Evolutionary conservation across 495 filamentous ascomycete species (phyloP).

Genomic region (Cercophora newfieldiana): DNA sequence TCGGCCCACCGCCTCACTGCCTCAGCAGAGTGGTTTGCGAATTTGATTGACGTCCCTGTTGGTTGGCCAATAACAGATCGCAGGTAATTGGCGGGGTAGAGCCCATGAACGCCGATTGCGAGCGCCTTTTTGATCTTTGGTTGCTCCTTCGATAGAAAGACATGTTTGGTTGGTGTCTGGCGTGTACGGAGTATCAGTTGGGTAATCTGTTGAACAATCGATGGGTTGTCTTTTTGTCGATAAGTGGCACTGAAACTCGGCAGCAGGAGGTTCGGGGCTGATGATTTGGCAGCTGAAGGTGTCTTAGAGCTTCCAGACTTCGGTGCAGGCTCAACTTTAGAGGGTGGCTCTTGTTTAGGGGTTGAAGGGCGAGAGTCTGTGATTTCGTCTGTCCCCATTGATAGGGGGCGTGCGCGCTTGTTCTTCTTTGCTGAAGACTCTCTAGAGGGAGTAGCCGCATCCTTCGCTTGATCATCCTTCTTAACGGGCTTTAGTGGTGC

Average conservation of each 20-base stretch:
- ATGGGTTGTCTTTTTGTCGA: constrained; percentile 62
- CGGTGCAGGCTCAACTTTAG: constrained; percentile 30
- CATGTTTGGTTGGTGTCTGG: constrained; percentile 64
- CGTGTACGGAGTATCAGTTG: constrained; percentile 63
- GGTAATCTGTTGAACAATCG: constrained; percentile 70
- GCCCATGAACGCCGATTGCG: constrained; percentile 92
- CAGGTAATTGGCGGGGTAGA: constrained; percentile 83
- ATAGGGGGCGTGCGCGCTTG: constrained; percentile 51
- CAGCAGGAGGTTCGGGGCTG: constrained; percentile 63
- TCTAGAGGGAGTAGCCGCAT: constrained; percentile 28
- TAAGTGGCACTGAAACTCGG: constrained; percentile 71
- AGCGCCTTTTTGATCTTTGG: constrained; percentile 78
- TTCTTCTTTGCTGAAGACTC: constrained; percentile 41
- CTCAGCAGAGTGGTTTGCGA: constrained; percentile 83
- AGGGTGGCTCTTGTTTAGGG: constrained; percentile 35
- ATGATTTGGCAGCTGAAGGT: constrained; percentile 36
- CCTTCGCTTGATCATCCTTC: constrained; percentile 29
- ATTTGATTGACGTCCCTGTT: constrained; percentile 90
- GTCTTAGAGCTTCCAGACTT: constrained; percentile 32
- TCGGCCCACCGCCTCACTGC: constrained; percentile 82
- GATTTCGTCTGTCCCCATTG: constrained; percentile 48
- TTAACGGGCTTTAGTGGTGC: constrained; percentile 30
- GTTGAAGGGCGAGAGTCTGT: constrained; percentile 35
- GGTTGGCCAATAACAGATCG: constrained; percentile 89
- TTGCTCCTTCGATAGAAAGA: constrained; percentile 67